Evolutionary conservation across 331 rosid species (phyloP), one percentile per base, ranked within the genome.

Genomic region (Cydonia oblonga): DNA sequence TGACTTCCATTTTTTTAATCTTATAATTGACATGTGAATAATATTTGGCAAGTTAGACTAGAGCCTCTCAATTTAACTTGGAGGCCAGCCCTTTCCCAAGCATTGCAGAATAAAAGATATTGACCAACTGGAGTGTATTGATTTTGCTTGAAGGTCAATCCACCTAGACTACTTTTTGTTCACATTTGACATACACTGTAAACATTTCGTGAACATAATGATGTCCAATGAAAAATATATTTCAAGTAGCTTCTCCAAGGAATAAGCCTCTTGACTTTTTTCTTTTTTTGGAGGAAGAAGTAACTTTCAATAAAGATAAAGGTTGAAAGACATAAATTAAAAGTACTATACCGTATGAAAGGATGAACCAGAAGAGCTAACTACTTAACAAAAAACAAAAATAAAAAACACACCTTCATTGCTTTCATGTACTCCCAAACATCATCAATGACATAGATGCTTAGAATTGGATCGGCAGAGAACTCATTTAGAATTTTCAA

Each of bases 361-460:
- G 52, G 22, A 15, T 40, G 4, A 9, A 53, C 64, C 25, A n/a
- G 54, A 13, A 53, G 22, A 53, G 74, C 22, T 58, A 20, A 54
- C 7, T 49, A n/a, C 30, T 61, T 66, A 56, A 42, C 18, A 12
- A 24, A 24, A 58, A 57, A 24, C 16, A 57, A 57, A 57, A 24
- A 23, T 23, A 62, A 30, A 35, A 49, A 59, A 69, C 78, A 72
- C 66, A 93, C 98, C 98, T 93, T 93, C 80, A 87, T 90, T 46
- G 97, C 96, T 72, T 84, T 77, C 98, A 93, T 93, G 87, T 90
- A 90, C 69, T 93, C 98, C 98, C 98, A 93, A 54, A 93, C 97
- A 77, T 89, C 98, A 77, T 93, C 98, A 66, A 93, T 91, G 76
- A 93, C 98, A 67, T 93, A 93, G 74, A 82, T 79, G 74, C 95